Evolutionary conservation across 1,284 basidiomycete genomes (phyloP), one percentile per base, ranked within the genome.

Genomic region (Volvariella surrecta): DNA sequence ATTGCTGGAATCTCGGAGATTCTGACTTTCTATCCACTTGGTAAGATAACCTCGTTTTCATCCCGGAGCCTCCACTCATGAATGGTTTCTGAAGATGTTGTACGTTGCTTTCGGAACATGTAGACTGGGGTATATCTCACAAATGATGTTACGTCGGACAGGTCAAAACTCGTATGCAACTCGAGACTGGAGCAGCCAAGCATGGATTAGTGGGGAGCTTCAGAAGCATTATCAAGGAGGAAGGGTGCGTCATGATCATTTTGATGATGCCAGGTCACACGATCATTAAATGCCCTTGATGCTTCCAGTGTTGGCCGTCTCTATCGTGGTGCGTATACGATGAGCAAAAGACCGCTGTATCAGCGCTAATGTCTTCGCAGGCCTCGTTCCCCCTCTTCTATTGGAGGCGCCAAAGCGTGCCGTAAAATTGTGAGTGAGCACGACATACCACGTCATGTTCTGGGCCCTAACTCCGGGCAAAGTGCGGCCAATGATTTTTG

Each of bases 151-250:
- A 46, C 10, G 38, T 40, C 13, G 18, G 6, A 9, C 57, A 87
- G 82, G 88, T 98, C 63, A 99, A 99, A 72, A 99, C 95, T 9
- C 88, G 95, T 24, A 94, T 98, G 82, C 96, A 99, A 63, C 73
- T 99, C 19, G 88, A 91, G 61, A 87, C 82, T 4, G 87, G 86
- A 13, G 90, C 89, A 63, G 68, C 74, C 31, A 67, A 75, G 41
- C 68, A 77, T 45, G 84, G 93, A n/a, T 79, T 98, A 58, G 66
- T 97, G 10, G 87, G 89, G 40, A 85, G 76, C 37, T 82, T 95
- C 58, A 67, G 67, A 47, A 71, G 76, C 8, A 95, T 95, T 54
- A 68, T 94, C 30, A 79, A 73, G 41, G 73, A 84, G 58, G 91
- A 94, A 71, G 90, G 91, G 90, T 93, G 52, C 54, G 81, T 59